Conservation (phyloP, 768 basidiomycete species). For the Podaxis rugospora region DNA sequence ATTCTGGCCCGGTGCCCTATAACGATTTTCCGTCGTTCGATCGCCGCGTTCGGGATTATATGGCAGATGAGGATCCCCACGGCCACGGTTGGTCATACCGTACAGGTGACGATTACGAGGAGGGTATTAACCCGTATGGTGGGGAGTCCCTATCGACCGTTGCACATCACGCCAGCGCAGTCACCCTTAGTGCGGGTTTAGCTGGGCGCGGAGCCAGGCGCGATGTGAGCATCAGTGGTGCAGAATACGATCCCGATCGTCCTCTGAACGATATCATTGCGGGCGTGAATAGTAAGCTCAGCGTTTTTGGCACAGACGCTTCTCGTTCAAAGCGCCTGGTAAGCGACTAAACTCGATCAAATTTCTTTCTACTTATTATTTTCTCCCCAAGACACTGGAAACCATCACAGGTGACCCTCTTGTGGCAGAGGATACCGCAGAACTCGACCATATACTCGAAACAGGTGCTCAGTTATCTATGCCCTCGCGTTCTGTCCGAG, state of each 20-base stretch:
- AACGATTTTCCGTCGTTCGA: conserved; percentile 60
- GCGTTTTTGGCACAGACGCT: conserved; percentile 44
- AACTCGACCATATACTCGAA: conserved; percentile 56
- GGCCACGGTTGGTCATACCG: conserved; percentile 56
- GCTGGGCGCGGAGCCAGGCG: conserved; percentile 46
- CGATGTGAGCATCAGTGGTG: conserved; percentile 62
- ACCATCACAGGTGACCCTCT: conserved; percentile 48
- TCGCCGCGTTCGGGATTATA: conserved; percentile 48
- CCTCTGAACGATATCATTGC: conserved; percentile 71
- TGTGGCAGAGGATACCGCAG: conserved; percentile 57
- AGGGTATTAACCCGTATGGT: conserved; percentile 62
- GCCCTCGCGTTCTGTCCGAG: conserved; percentile 30
- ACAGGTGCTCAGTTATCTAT: conserved; percentile 36
- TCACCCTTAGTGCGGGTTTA: conserved; percentile 84
- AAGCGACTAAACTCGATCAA: conserved; percentile 15
- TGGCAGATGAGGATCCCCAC: conserved; percentile 46
- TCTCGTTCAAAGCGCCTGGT: conserved; percentile 49
- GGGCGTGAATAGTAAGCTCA: conserved; percentile 51
- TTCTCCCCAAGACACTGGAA: conserved; percentile 21
- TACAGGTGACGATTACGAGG: conserved; percentile 51
- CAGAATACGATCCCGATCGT: conserved; percentile 84
- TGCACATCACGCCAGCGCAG: conserved; percentile 85
- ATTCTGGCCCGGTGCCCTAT: conserved; percentile 52
- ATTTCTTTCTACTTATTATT: conserved; percentile 4
- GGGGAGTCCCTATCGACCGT: conserved; percentile 76